Percentiles rank a stretch among this genome's conserved stretches.
Conservation (phyloP, 2,329 filamentous ascomycete species). For the Blastomyces silverae region DNA sequence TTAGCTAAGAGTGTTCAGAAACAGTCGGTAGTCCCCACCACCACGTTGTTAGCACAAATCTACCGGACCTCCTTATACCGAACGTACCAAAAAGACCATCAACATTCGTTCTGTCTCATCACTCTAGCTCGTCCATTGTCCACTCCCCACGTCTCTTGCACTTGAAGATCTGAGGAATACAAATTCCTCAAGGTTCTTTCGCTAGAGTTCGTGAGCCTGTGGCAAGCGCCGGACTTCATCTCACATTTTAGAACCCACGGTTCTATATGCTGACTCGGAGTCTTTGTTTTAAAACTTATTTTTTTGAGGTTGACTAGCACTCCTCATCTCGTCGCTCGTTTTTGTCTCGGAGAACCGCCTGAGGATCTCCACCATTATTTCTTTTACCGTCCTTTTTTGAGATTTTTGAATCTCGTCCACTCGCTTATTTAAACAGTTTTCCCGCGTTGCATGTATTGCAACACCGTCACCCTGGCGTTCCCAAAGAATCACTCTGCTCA, state of each 20-base stretch:
- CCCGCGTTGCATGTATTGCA: constrained; percentile 40
- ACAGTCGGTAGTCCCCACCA: neutral
- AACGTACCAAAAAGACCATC: neutral
- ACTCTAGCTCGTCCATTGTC: constrained; percentile 1
- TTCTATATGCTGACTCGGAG: constrained; percentile 35
- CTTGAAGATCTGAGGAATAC: constrained; percentile 13
- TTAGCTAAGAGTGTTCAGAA: constrained; percentile 11
- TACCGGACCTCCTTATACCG: neutral
- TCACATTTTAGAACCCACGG: constrained; percentile 25
- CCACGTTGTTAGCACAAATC: neutral
- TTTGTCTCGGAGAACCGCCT: constrained; percentile 37
- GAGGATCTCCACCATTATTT: constrained; percentile 34
- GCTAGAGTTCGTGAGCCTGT: constrained; percentile 19
- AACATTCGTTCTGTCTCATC: constrained; percentile 9
- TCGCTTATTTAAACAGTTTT: constrained; percentile 41
- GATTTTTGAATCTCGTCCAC: constrained; percentile 39
- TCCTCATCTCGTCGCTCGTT: constrained; percentile 40
- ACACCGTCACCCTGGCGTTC: constrained; percentile 47
- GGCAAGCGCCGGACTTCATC: constrained; percentile 11
- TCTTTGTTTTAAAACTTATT: constrained; percentile 26
- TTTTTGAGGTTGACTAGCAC: constrained; percentile 30
- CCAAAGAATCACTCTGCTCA: constrained; percentile 42
- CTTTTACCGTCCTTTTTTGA: constrained; percentile 27
- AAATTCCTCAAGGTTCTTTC: constrained; percentile 20
- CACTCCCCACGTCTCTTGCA: constrained; percentile 3